Evolutionary conservation across 371 early-diverging fungal genomes (phyloP).

Genomic region (Umbelopsis sp.): DNA sequence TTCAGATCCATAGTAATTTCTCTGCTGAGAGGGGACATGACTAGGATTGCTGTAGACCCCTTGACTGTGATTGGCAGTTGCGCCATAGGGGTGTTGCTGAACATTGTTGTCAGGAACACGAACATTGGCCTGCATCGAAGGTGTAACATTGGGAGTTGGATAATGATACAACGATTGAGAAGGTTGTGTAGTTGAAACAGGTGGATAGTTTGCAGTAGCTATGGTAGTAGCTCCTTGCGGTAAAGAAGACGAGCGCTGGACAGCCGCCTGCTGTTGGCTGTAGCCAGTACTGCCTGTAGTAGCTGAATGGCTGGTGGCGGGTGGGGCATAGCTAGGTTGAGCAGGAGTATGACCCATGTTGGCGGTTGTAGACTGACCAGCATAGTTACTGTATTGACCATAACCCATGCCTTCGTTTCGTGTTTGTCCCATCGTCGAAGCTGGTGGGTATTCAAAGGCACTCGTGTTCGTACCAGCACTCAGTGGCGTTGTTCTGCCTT

Average conservation of each 20-base stretch:
- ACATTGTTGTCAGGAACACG: background rate
- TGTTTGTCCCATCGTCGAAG: background rate
- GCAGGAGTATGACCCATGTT: background rate
- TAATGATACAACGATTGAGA: slow-evolving; percentile 15
- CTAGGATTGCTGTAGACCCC: background rate
- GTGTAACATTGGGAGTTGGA: slow-evolving; percentile 17
- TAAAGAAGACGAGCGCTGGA: slow-evolving; percentile 4
- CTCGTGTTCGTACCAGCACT: background rate
- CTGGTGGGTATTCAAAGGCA: slow-evolving; percentile 18
- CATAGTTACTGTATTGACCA: slow-evolving; percentile 3
- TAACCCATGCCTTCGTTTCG: background rate
- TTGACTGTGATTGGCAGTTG: background rate
- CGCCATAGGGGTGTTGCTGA: background rate
- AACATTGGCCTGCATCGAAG: slow-evolving; percentile 4
- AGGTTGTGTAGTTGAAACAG: background rate
- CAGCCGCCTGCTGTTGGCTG: slow-evolving; percentile 8
- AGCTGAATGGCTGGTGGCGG: slow-evolving; percentile 2
- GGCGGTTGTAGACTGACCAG: slow-evolving; percentile 1
- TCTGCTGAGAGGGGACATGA: background rate
- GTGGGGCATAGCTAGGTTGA: background rate
- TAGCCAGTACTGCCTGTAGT: background rate
- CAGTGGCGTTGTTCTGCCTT: slow-evolving; percentile 10
- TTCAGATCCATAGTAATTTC: slow-evolving; percentile 10
- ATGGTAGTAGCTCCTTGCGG: slow-evolving; percentile 5
- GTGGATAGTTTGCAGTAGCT: background rate